These are phyloP conservation scores for Passiflora organensis DNA, from an alignment of 345 rosid genomes.

Conservation along the genomic window DNA sequence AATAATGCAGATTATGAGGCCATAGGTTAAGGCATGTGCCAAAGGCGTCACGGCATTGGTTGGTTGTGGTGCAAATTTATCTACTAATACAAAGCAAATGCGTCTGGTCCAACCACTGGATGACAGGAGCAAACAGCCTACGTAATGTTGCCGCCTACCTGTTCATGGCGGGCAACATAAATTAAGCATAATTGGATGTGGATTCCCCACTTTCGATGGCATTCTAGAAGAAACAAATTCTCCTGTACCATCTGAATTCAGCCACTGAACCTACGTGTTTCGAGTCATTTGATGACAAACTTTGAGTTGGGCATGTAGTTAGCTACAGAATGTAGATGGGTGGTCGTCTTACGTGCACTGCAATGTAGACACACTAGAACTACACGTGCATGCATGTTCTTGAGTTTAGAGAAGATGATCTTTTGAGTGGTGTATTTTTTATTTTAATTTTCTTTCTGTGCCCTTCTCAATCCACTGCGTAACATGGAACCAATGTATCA, in stretches of 20 bases:
- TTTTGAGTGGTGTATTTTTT: too few relatives aligned
- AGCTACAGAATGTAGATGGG: too few relatives aligned
- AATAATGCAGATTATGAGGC: conserved; percentile 16
- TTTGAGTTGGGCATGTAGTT: too few relatives aligned
- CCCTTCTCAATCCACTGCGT: too few relatives aligned
- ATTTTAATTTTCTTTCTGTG: too few relatives aligned
- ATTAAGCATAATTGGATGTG: neutral
- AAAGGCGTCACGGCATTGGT: conserved; percentile 15
- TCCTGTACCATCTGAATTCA: conserved; percentile 5
- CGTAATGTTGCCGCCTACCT: conserved; percentile 13
- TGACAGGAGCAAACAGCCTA: conserved; percentile 19
- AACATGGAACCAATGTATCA: too few relatives aligned
- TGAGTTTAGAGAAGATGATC: conserved; percentile 6
- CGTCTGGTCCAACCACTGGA: conserved; percentile 3
- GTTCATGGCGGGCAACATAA: conserved; percentile 2
- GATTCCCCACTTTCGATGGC: neutral
- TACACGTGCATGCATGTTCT: conserved; percentile 18
- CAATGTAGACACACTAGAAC: neutral
- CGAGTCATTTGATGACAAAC: conserved; percentile 5
- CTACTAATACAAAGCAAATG: neutral
- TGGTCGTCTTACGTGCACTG: neutral
- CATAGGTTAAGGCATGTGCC: conserved; percentile 29
- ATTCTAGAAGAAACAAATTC: neutral
- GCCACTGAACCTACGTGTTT: conserved; percentile 16
- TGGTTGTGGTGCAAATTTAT: conserved; percentile 2